A percentile compares a stretch with the other conserved stretches of the same genome.
Evolutionary conservation across 768 basidiomycete genomes (phyloP).

Genomic region (Xanthoconium stramineum): DNA sequence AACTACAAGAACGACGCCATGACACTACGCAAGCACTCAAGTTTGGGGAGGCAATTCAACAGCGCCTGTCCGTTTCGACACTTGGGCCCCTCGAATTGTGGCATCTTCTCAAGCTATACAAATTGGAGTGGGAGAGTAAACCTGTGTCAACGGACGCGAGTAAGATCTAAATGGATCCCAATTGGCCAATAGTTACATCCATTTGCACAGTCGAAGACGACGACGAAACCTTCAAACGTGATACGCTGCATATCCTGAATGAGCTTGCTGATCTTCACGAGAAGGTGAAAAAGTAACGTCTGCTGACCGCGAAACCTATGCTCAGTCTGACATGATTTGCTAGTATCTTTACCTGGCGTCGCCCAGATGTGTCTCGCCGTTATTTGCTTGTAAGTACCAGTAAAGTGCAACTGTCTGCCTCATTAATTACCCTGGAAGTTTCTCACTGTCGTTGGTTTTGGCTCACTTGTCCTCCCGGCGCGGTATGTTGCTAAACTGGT

Average conservation of each 20-base stretch:
- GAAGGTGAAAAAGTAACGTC: slow-evolving; percentile 55
- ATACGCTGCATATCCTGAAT: slow-evolving; percentile 39
- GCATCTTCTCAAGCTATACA: slow-evolving; percentile 46
- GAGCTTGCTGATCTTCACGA: slow-evolving; percentile 62
- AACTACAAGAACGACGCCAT: slow-evolving; percentile 50
- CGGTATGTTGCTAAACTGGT: slow-evolving; percentile 46
- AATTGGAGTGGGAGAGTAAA: slow-evolving; percentile 34
- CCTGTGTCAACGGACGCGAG: slow-evolving; percentile 10
- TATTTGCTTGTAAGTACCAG: slow-evolving; percentile 45
- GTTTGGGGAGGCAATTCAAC: slow-evolving; percentile 49
- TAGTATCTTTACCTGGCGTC: slow-evolving; percentile 70
- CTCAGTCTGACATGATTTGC: background rate
- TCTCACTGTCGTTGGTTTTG: slow-evolving; percentile 38
- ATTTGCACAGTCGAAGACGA: slow-evolving; percentile 13
- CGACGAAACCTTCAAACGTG: slow-evolving; percentile 42
- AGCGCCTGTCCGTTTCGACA: slow-evolving; percentile 44
- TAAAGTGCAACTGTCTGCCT: background rate
- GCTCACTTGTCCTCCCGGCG: slow-evolving; percentile 46
- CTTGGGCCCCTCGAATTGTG: slow-evolving; percentile 53
- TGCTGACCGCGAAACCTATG: background rate
- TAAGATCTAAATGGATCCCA: background rate
- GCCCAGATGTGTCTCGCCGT: slow-evolving; percentile 44
- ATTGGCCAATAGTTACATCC: background rate
- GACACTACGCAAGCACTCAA: slow-evolving; percentile 48
- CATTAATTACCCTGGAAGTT: slow-evolving; percentile 23